A percentile compares a stretch with the other conserved stretches of the same genome.
Conservation (phyloP, 148 eudicot genomes). For the Dianthus caryophyllus region DNA sequence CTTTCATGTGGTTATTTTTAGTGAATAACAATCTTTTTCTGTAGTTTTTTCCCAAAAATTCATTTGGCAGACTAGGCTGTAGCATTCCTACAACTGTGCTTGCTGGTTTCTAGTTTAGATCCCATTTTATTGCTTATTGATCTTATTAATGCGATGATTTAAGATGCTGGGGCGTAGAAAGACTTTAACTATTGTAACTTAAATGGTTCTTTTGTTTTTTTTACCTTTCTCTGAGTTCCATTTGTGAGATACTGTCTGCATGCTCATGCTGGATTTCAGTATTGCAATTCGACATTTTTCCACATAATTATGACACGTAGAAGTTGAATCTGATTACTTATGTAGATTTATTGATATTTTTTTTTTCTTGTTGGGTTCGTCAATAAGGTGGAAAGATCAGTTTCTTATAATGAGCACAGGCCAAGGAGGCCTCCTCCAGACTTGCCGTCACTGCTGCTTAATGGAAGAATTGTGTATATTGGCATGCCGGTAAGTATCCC, state of each 20-base stretch:
- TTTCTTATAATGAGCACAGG: conserved; percentile 56
- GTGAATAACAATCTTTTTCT: not conserved
- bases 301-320: not conserved
- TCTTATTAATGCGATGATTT: not conserved
- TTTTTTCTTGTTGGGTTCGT: conserved; percentile 5
- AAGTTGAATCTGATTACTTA: not conserved
- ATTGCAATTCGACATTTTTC: not conserved
- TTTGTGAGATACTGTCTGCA: not conserved
- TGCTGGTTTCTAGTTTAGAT: not conserved
- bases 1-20: not conserved
- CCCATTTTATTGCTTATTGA: not conserved
- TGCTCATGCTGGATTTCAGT: not conserved
- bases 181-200: not conserved
- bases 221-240: not conserved
- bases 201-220: not conserved
- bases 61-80: not conserved
- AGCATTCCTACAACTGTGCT: too few species aligned
- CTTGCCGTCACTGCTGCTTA: conserved; percentile 60
- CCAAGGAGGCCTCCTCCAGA: conserved; percentile 91
- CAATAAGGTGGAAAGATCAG: conserved; percentile 66
- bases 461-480: conserved; percentile 73
- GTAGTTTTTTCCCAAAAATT: not conserved
- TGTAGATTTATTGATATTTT: not conserved
- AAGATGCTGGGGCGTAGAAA: not conserved
- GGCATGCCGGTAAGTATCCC: conserved; percentile 73